Evolutionary conservation across 78 protist genomes (phyloP), one percentile per base, ranked within the genome.

Genomic region (Guillardia theta): DNA sequence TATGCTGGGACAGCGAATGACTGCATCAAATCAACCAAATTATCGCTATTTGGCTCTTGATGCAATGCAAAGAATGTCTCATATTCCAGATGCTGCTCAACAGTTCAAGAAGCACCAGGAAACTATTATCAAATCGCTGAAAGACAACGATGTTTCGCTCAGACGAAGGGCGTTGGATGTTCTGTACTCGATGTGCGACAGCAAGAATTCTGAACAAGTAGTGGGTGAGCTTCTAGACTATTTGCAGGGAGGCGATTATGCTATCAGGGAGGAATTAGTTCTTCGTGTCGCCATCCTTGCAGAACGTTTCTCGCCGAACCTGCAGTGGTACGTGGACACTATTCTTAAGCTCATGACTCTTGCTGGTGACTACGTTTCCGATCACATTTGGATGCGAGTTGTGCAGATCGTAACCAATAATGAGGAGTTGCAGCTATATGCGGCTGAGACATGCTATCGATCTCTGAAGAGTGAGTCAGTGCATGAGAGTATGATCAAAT

Each of bases 271-370:
- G 44, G 99, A 99, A 46, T 95, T 98, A 39, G 99, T 97, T 39
- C 88, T 98, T 37, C 97, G 97, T 88, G 97, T 98, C 50, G 99
- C 99, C 95, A 97, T 98, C 88, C 95, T 99, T 0, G 99, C 99
- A 10, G 99, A 99, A 94, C 97, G 83, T 30, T 98, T 93, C 93
- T 97, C 99, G 45, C 44, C 93, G 5, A 97, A 97, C 77, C 88
- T 93, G 80, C 39, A 97, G 33, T 98, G 99, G 99, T 99, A 98
- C 96, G 97, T 99, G 41, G 99, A 99, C 93, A 97, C 95, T 46
- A 95, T 98, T 76, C 76, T 98, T 41, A 76, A 93, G 62, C 97
- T 99, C 78, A 95, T 99, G 93, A 36, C 76, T n/a, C 8, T 48
- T 6, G 99, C 99, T 24, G 92, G 92, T 21, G 99, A 98, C 94